phyloP scores from a whole-genome alignment of 176 grass and related monocot genomes.

The Musa itinerans region DNA sequence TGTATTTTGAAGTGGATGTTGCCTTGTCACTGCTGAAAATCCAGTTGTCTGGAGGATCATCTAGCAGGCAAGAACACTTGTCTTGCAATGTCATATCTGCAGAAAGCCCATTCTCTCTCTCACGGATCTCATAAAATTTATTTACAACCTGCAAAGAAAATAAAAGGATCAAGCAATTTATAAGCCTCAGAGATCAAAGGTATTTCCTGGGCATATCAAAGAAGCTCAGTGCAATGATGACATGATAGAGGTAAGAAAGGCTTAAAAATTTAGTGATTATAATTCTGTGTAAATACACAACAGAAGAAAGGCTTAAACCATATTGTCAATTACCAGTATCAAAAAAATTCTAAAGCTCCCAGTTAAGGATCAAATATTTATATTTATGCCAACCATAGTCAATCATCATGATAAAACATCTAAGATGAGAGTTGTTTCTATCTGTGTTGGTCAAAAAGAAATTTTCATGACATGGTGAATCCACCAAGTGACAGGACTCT shows the following conservation, averaged over 20 bases:
- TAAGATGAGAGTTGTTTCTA: neutral
- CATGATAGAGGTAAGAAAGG: neutral
- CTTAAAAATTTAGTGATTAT: neutral
- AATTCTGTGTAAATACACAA: neutral
- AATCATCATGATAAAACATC: neutral
- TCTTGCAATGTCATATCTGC: slow-evolving; percentile 41
- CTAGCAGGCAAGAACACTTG: slow-evolving; percentile 60
- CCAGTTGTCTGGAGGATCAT: slow-evolving; percentile 70
- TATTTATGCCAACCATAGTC: too few species aligned
- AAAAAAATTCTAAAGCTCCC: neutral
- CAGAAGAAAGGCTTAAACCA: neutral
- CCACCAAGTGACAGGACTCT: neutral
- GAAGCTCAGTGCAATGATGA: neutral
- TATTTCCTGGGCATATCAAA: too few species aligned
- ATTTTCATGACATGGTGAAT: neutral
- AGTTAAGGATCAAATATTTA: too few species aligned
- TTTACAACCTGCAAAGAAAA: slow-evolving; percentile 53
- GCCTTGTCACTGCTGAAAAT: slow-evolving; percentile 59
- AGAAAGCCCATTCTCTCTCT: slow-evolving; percentile 42
- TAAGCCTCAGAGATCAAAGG: too few species aligned
- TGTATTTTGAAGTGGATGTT: slow-evolving; percentile 91
- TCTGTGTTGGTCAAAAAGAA: neutral
- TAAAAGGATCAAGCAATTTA: slow-evolving; percentile 7
- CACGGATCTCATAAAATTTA: slow-evolving; percentile 77
- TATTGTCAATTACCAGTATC: neutral